These are phyloP conservation scores for Seiridium unicorne DNA, from an alignment of 2,329 filamentous ascomycete genomes.

Conservation along the genomic window DNA sequence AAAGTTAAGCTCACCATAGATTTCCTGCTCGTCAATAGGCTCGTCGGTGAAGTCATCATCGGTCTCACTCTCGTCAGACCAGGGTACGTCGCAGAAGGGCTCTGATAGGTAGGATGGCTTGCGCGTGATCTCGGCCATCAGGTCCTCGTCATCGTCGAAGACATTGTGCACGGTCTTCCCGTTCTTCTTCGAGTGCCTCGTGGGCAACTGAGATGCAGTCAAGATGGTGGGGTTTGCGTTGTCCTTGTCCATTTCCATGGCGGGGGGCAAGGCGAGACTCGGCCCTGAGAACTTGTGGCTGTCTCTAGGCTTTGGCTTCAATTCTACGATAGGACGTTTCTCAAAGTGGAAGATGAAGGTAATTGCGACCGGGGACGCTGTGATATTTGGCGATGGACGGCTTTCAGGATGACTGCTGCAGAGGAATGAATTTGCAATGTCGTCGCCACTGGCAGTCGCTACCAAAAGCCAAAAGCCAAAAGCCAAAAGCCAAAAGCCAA, in stretches of 20 bases:
- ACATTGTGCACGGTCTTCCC: conserved; percentile 44
- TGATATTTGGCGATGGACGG: not conserved
- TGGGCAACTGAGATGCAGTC: conserved; percentile 83
- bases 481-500: too few relatives aligned
- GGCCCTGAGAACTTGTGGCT: too few relatives aligned
- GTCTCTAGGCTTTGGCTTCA: too few relatives aligned
- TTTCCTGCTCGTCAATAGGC: conserved; percentile 94
- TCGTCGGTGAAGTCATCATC: conserved; percentile 66
- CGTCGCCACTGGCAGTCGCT: not conserved
- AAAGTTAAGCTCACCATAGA: conserved; percentile 67
- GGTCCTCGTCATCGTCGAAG: conserved; percentile 46
- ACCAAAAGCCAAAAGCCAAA: not conserved
- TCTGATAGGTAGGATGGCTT: conserved; percentile 41
- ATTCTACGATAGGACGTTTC: too few relatives aligned
- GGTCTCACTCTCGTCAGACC: conserved; percentile 34
- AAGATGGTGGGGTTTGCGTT: conserved; percentile 95
- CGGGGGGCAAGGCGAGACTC: not conserved
- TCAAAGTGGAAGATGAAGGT: too few relatives aligned
- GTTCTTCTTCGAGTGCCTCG: conserved; percentile 58
- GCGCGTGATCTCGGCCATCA: conserved; percentile 44
- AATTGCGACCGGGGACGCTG: not conserved
- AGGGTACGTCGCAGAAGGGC: conserved; percentile 36
- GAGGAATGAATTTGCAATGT: not conserved
- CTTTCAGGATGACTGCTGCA: too few relatives aligned
- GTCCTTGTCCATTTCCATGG: conserved; percentile 42